Conservation (phyloP, 257 asterid genomes). For the Solanum etuberosum region DNA sequence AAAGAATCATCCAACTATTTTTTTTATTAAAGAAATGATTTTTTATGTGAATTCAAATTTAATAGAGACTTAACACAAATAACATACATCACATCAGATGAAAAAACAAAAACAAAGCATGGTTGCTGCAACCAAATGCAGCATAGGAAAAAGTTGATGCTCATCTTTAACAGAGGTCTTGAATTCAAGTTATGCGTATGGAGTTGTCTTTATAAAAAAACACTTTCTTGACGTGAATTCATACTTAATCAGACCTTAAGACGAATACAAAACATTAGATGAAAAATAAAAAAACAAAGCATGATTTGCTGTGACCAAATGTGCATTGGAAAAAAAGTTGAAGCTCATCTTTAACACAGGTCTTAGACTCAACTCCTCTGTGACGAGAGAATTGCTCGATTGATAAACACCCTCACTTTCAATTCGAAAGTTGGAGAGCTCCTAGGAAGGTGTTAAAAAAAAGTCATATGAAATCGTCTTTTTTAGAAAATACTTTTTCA, state of each 20-base stretch:
- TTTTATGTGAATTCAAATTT: too few species aligned
- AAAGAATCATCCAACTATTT: neutral
- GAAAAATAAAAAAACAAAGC: neutral
- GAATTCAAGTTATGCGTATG: neutral
- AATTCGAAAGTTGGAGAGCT: too few species aligned
- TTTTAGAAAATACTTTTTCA: rapidly evolving
- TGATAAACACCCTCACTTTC: too few species aligned
- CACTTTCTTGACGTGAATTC: rapidly evolving
- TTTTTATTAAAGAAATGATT: too few species aligned
- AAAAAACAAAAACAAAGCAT: neutral
- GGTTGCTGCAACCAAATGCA: neutral
- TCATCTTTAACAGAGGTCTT: neutral
- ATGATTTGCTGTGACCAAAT: neutral
- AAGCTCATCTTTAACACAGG: neutral
- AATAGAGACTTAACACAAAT: neutral
- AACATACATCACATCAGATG: neutral
- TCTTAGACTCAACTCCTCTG: neutral
- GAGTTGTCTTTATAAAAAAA: neutral
- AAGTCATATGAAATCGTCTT: neutral
- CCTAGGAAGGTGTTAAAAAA: too few species aligned
- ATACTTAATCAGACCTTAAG: neutral
- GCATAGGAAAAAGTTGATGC: neutral
- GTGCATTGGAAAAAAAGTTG: neutral
- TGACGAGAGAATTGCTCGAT: too few species aligned
- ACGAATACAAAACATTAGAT: neutral